Percentiles rank a stretch among this genome's conserved stretches.
Evolutionary conservation across 805 yeast genomes (phyloP).

Genomic region (Starmerella floris): DNA sequence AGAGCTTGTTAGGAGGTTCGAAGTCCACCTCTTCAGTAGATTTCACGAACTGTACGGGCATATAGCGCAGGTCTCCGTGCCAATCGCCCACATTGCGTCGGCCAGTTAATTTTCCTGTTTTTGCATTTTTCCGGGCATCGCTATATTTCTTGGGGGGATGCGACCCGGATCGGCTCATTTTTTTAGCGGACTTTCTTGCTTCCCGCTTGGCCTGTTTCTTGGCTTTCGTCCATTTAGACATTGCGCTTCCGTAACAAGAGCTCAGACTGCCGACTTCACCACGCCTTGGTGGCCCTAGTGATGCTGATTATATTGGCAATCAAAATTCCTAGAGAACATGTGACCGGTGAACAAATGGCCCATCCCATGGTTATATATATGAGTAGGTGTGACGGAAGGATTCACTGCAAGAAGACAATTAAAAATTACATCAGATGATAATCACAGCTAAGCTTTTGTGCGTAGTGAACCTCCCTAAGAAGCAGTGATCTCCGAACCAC

Average conservation of each 20-base stretch:
- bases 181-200: background rate
- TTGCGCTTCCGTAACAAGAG: too few species aligned
- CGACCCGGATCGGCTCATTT: background rate
- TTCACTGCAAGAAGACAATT: too few species aligned
- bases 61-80: slow-evolving; percentile 8
- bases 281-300: too few species aligned
- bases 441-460: too few species aligned
- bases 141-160: background rate
- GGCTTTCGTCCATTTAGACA: background rate
- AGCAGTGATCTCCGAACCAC: too few species aligned
- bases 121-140: background rate
- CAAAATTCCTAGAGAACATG: background rate
- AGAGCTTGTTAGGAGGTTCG: background rate
- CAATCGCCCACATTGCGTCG: slow-evolving; percentile 1
- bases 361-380: too few species aligned
- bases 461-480: too few species aligned
- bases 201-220: slow-evolving; percentile 1
- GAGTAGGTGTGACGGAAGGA: too few species aligned
- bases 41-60: slow-evolving; percentile 17
- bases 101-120: background rate
- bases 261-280: too few species aligned
- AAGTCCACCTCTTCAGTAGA: background rate
- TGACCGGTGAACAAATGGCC: too few species aligned
- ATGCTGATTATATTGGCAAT: too few species aligned
- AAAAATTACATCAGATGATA: too few species aligned